Evolutionary conservation across 2,329 filamentous ascomycete species (phyloP).

Genomic region (Endothia cerciana): DNA sequence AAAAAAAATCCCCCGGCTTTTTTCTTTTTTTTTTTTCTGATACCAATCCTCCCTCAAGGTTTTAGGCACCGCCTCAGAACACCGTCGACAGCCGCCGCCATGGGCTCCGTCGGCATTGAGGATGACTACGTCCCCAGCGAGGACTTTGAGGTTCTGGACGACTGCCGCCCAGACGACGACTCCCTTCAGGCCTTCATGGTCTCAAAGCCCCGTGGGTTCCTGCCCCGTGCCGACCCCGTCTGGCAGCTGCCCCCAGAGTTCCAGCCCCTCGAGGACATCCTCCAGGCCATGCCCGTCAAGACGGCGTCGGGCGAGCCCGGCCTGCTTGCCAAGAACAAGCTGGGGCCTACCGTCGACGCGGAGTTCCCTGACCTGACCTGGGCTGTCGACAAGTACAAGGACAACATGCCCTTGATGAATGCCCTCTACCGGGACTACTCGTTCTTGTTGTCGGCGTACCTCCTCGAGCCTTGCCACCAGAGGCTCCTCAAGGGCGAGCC

Average conservation of each 20-base stretch:
- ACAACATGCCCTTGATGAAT: slow-evolving; percentile 79
- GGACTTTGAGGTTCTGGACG: slow-evolving; percentile 64
- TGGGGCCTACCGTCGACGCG: slow-evolving; percentile 75
- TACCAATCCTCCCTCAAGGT: slow-evolving; percentile 17
- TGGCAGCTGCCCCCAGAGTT: slow-evolving; percentile 73
- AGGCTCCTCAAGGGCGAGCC: slow-evolving; percentile 69
- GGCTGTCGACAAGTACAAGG: slow-evolving; percentile 71
- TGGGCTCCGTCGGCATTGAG: slow-evolving; percentile 45
- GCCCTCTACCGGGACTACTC: slow-evolving; percentile 91
- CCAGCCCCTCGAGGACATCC: slow-evolving; percentile 69
- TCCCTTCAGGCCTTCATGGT: slow-evolving; percentile 78
- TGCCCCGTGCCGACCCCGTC: slow-evolving; percentile 69
- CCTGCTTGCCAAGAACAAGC: slow-evolving; percentile 72
- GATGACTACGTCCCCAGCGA: slow-evolving; percentile 33
- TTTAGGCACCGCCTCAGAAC: slow-evolving; percentile 2
- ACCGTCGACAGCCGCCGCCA: slow-evolving; percentile 34
- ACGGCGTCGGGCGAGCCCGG: slow-evolving; percentile 75
- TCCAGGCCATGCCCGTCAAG: slow-evolving; percentile 78
- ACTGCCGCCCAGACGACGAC: slow-evolving; percentile 64
- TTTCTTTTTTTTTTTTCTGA: slow-evolving; percentile 21
- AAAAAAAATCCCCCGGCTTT: slow-evolving; percentile 12
- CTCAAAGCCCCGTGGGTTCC: slow-evolving; percentile 73
- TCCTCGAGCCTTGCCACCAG: slow-evolving; percentile 90
- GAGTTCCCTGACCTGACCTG: slow-evolving; percentile 77
- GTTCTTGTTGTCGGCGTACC: slow-evolving; percentile 85